phyloP scores from a whole-genome alignment of 73 alveolate species.

The Diophrys sp. region DNA sequence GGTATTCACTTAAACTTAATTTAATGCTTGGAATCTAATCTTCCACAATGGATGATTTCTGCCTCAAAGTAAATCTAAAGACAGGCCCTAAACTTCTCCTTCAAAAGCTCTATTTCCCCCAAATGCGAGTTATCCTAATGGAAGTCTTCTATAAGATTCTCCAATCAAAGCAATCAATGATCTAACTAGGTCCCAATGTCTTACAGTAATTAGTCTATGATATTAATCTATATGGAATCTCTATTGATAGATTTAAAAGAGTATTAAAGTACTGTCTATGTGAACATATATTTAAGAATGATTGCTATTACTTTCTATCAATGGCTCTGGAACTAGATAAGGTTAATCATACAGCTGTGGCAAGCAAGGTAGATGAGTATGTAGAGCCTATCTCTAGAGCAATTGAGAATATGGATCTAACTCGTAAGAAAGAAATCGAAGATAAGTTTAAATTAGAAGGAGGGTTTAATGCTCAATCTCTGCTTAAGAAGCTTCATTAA shows the following conservation, averaged over 20 bases:
- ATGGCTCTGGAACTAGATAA: background rate
- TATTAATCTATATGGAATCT: constrained; percentile 36
- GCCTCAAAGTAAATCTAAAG: constrained; percentile 13
- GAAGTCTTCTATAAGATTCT: constrained; percentile 29
- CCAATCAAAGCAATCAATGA: background rate
- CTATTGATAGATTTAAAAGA: constrained; percentile 19
- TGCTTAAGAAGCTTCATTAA: background rate
- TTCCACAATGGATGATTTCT: constrained; percentile 27
- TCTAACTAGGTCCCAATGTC: constrained; percentile 7
- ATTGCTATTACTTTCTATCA: background rate
- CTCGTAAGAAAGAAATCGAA: too few species aligned
- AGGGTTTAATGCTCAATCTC: background rate
- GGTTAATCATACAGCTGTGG: background rate
- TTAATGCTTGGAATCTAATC: constrained; percentile 30
- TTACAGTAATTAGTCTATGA: constrained; percentile 12
- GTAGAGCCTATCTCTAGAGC: background rate
- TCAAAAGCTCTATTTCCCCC: constrained; percentile 35
- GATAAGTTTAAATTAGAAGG: background rate
- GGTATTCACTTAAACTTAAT: constrained; percentile 17
- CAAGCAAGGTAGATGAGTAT: background rate
- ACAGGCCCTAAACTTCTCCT: constrained; percentile 25
- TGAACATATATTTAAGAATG: background rate
- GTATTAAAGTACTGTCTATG: background rate
- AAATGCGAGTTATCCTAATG: constrained; percentile 29
- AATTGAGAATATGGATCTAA: background rate